Percentiles rank a stretch among this genome's conserved stretches.
phyloP scores from a whole-genome alignment of 768 basidiomycete genomes.

The Lactarius hatsudake region DNA sequence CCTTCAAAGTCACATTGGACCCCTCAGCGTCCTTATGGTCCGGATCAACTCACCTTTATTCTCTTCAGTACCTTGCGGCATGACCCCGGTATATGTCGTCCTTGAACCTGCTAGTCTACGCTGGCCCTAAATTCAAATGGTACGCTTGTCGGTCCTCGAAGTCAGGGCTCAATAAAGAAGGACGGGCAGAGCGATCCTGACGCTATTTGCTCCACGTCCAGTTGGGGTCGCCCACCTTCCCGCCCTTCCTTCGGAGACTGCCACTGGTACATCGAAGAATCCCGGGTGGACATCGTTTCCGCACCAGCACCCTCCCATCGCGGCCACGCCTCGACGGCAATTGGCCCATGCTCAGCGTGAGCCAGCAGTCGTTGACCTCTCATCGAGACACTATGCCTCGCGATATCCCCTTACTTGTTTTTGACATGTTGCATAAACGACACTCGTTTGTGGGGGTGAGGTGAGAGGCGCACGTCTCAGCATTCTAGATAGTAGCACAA shows the following conservation, averaged over 20 bases:
- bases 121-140: too few species aligned
- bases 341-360: background rate
- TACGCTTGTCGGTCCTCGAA: too few species aligned
- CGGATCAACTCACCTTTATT: too few species aligned
- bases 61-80: too few species aligned
- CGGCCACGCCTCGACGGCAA: background rate
- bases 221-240: background rate
- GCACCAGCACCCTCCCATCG: background rate
- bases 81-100: too few species aligned
- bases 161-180: background rate
- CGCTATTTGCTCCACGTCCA: background rate
- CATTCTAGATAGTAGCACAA: too few species aligned
- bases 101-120: too few species aligned
- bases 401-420: background rate
- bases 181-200: background rate
- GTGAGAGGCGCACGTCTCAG: too few species aligned
- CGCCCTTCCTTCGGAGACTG: background rate
- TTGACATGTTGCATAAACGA: background rate
- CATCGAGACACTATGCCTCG: background rate
- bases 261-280: background rate
- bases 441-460: too few species aligned
- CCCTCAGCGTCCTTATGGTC: too few species aligned
- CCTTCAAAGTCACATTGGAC: too few species aligned
- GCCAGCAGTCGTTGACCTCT: background rate
- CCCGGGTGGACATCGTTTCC: background rate